Evolutionary conservation across 2,329 filamentous ascomycete genomes (phyloP).

Genomic region (Alternaria gaisen): DNA sequence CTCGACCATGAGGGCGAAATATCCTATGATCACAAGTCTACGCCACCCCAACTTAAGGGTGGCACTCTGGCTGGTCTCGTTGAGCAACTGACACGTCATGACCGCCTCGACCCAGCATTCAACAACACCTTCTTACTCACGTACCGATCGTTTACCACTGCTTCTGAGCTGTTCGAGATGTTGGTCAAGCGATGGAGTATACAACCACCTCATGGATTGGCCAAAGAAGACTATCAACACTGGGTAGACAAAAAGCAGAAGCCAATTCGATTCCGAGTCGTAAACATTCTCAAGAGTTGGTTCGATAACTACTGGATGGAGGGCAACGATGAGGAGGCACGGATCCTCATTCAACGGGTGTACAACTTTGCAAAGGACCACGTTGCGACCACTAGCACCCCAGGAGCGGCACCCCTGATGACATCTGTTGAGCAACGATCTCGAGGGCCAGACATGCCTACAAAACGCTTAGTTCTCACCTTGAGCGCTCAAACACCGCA

Average conservation of each 20-base stretch:
- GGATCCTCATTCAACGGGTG: constrained; percentile 84
- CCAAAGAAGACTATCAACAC: constrained; percentile 76
- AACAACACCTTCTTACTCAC: constrained; percentile 98
- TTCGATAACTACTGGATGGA: constrained; percentile 99
- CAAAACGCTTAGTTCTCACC: constrained; percentile 86
- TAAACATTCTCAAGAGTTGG: constrained; percentile 98
- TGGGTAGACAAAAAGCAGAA: constrained; percentile 97
- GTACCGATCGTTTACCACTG: constrained; percentile 92
- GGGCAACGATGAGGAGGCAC: constrained; percentile 82
- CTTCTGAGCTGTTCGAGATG: constrained; percentile 89
- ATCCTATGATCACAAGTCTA: constrained; percentile 84
- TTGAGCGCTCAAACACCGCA: constrained; percentile 82
- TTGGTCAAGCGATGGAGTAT: constrained; percentile 91
- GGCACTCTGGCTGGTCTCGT: constrained; percentile 89
- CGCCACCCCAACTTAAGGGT: constrained; percentile 80
- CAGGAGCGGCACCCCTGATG: constrained; percentile 84
- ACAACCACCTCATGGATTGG: constrained; percentile 86
- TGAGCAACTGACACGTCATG: constrained; percentile 93
- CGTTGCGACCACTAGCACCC: constrained; percentile 91
- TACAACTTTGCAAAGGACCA: constrained; percentile 91
- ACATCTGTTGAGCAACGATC: constrained; percentile 87
- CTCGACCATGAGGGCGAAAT: constrained; percentile 91
- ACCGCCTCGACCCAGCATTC: constrained; percentile 93
- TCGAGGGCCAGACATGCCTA: constrained; percentile 84
- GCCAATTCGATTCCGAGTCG: constrained; percentile 91